These are phyloP conservation scores for Tetragonia tetragonoides DNA, from an alignment of 148 eudicot species.

Conservation along the genomic window DNA sequence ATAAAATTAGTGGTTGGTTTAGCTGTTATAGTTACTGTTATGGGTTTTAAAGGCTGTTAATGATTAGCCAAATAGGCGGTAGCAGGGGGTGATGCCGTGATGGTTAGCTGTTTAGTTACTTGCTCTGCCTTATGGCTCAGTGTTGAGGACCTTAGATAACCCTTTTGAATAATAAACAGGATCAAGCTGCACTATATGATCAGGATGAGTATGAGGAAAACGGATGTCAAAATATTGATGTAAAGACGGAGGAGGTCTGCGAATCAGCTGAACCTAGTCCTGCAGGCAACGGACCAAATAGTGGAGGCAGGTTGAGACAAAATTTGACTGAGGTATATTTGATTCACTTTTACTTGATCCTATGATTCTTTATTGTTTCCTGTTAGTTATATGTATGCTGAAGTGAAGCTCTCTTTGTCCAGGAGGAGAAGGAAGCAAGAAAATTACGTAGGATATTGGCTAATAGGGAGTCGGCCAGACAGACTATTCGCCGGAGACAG, in stretches of 20 bases:
- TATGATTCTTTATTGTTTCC: not conserved
- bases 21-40: too few relatives aligned
- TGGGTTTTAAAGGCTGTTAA: too few relatives aligned
- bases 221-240: not conserved
- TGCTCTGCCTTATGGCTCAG: not conserved
- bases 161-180: constrained; percentile 25
- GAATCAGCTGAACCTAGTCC: constrained; percentile 27
- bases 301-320: constrained; percentile 46
- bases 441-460: constrained; percentile 67
- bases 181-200: constrained; percentile 26
- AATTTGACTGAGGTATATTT: constrained; percentile 49
- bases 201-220: constrained; percentile 24
- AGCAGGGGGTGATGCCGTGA: too few relatives aligned
- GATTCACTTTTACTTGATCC: not conserved
- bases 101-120: too few relatives aligned
- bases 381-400: not conserved
- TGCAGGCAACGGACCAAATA: constrained; percentile 12
- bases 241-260: constrained; percentile 30
- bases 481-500: constrained; percentile 85
- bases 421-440: constrained; percentile 76
- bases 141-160: not conserved
- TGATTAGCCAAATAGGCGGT: too few relatives aligned
- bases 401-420: not conserved
- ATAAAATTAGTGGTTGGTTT: too few relatives aligned
- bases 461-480: constrained; percentile 86